Conservation (phyloP, 805 yeast species). For the Tetrapisispora namnaoensis region DNA sequence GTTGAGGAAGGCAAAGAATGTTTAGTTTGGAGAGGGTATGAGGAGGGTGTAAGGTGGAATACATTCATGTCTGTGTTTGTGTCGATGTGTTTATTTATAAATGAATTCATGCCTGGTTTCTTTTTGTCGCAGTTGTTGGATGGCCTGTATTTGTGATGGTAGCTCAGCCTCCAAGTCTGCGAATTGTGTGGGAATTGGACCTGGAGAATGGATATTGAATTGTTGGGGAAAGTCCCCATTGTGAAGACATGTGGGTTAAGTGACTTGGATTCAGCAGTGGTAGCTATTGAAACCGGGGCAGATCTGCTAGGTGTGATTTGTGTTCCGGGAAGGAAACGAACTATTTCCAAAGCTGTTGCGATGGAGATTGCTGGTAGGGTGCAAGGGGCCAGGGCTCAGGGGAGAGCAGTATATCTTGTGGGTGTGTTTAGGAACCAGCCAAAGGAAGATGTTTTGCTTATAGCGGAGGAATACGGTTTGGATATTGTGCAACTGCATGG, state of each 20-base stretch:
- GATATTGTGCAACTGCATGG: slow-evolving; percentile 92
- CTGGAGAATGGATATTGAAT: not conserved
- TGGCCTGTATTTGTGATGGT: too few species aligned
- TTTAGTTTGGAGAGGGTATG: too few species aligned
- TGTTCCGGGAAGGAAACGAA: slow-evolving; percentile 74
- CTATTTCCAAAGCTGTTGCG: slow-evolving; percentile 44
- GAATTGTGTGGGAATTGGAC: too few species aligned
- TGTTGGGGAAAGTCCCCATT: slow-evolving; percentile 17
- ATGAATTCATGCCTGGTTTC: too few species aligned
- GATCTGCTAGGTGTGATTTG: slow-evolving; percentile 74
- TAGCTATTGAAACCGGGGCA: slow-evolving; percentile 65
- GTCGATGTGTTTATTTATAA: too few species aligned
- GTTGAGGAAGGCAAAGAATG: too few species aligned
- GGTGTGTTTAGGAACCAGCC: slow-evolving; percentile 89
- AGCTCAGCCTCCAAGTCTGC: too few species aligned
- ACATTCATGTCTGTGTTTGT: too few species aligned
- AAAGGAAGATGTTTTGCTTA: slow-evolving; percentile 44
- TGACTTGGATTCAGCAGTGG: slow-evolving; percentile 55
- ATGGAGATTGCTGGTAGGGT: slow-evolving; percentile 34
- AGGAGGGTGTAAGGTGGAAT: too few species aligned
- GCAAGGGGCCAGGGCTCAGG: slow-evolving; percentile 15
- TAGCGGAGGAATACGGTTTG: slow-evolving; percentile 36
- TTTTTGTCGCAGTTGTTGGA: too few species aligned
- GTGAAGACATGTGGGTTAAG: slow-evolving; percentile 83
- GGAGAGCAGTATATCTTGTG: slow-evolving; percentile 48